phyloP scores from a whole-genome alignment of 1,139 yeast species.

The Ogataea hybrid region DNA sequence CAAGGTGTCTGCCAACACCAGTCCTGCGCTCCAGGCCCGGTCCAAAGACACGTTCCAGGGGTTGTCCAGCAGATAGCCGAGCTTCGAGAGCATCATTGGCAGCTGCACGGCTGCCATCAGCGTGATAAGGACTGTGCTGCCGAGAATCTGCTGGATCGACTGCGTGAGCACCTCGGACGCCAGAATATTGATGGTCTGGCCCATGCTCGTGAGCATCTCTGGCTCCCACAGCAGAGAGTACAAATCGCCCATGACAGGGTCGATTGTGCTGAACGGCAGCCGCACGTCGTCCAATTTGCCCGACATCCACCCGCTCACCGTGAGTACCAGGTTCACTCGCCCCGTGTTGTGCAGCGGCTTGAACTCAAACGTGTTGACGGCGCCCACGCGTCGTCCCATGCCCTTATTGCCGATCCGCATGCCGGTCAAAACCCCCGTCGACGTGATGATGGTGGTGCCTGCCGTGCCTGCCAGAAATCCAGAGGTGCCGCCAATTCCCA shows the following conservation, averaged over 20 bases:
- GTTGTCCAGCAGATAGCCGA: conserved; percentile 87
- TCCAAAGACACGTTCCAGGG: conserved; percentile 98
- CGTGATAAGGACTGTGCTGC: conserved; percentile 88
- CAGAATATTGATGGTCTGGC: conserved; percentile 89
- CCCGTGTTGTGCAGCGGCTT: conserved; percentile 90
- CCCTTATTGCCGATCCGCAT: conserved; percentile 86
- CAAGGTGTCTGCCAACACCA: conserved; percentile 86
- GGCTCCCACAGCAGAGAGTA: conserved; percentile 97
- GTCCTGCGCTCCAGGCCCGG: conserved; percentile 97
- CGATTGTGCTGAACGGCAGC: conserved; percentile 92
- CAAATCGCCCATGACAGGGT: conserved; percentile 96
- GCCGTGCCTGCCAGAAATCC: conserved; percentile 96
- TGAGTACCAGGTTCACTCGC: conserved; percentile 81
- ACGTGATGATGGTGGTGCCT: conserved; percentile 91
- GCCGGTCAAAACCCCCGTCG: conserved; percentile 89
- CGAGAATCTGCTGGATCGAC: conserved; percentile 91
- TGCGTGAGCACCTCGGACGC: conserved; percentile 94
- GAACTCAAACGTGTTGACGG: conserved; percentile 90
- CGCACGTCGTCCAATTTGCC: conserved; percentile 95
- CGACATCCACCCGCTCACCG: conserved; percentile 98
- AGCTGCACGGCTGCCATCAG: conserved; percentile 94
- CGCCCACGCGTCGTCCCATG: conserved; percentile 84
- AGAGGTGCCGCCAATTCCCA: conserved; percentile 89
- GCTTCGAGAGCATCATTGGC: conserved; percentile 87
- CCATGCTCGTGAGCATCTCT: conserved; percentile 93